phyloP scores from a whole-genome alignment of 208 protist genomes.

The Acanthamoeba culbertsoni region DNA sequence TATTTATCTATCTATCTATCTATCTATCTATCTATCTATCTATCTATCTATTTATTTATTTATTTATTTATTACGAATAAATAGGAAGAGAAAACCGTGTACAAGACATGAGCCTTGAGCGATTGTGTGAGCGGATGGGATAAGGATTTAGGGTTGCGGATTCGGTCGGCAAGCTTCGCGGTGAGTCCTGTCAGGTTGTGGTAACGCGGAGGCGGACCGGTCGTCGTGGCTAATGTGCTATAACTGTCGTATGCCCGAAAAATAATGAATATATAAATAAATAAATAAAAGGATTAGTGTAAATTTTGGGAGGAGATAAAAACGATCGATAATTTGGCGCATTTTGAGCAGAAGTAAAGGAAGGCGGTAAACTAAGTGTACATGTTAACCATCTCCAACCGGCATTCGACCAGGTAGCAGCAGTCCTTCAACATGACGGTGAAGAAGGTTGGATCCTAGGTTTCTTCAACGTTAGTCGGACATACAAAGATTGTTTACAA shows the following conservation, averaged over 20 bases:
- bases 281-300: too few species aligned
- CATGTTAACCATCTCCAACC: constrained; percentile 21
- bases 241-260: neutral
- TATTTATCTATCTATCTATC: too few species aligned
- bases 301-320: too few species aligned
- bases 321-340: neutral
- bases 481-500: neutral
- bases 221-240: neutral
- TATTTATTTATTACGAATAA: neutral
- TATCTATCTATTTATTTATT: neutral
- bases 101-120: neutral
- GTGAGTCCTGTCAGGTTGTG: neutral
- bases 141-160: neutral
- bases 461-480: neutral
- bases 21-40: too few species aligned
- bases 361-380: neutral
- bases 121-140: neutral
- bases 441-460: neutral
- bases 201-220: neutral
- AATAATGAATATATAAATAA: too few species aligned
- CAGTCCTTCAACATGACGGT: constrained; percentile 31
- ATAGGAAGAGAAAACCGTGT: neutral
- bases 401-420: neutral
- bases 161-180: neutral
- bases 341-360: neutral